Evolutionary conservation across 2,329 filamentous ascomycete species (phyloP), one percentile per base, ranked within the genome.

Genomic region (Calonectria pteridis): DNA sequence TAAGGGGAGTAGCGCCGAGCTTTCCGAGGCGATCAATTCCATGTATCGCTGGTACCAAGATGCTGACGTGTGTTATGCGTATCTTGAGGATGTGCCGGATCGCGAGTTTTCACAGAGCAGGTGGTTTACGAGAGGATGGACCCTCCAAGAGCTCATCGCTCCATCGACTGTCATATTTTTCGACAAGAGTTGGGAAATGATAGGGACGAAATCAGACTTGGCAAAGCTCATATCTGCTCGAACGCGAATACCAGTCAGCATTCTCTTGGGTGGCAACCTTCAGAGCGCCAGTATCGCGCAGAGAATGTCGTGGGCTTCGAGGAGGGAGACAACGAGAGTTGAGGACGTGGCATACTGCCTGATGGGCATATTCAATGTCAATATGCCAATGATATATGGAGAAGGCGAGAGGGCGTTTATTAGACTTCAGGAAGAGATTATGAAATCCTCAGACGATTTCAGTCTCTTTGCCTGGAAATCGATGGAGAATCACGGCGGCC

Each of bases 281-380:
- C 16, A 43, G 40, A 28, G 33, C 10, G 58, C 58, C 35, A 63
- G 35, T 37, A 63, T 63, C 20, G 58, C 58, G 7, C 35, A 66
- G 50, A 73, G 77, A 51, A 83, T 83, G 81, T 80, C 77, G 6
- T 84, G 82, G 82, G 81, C 80, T 4, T 69, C 82, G 3, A 43
- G 64, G 6, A 73, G 82, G 16, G 23, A 76, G 18, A 83, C 79
- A 4, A 81, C 73, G 0, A 75, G 79, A 14, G 6, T 43, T 26
- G 77, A 82, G 40, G 81, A 84, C 65, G 59, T 70, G 14, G 81
- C 82, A 0, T 84, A 83, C 64, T 81, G 80, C 37, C 73, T 84
- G 6, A 58, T 84, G 14, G 82, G 82, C 1, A 53, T 84, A 3
- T 83, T 82, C 29, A 75, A 71, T 23, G 75, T 84, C 9, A 80